Conservation (phyloP, 2,329 filamentous ascomycete genomes). For the Neonectria hederae region DNA sequence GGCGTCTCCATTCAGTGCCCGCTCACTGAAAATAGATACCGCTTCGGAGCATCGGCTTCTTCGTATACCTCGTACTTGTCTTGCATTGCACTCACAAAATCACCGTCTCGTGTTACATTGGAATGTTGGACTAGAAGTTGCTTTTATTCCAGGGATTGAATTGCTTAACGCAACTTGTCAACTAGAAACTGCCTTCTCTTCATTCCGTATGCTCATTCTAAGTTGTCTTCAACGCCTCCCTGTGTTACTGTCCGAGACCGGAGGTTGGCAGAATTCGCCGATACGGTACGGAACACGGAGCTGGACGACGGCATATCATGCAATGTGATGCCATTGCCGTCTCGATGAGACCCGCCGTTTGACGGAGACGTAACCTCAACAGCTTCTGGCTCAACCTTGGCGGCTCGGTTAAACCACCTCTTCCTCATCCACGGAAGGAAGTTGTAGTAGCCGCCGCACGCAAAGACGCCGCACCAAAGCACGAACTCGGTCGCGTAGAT, state of each 20-base stretch:
- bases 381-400: slow-evolving; percentile 1
- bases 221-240: neutral
- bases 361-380: slow-evolving; percentile 5
- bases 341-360: neutral
- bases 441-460: slow-evolving; percentile 72
- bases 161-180: neutral
- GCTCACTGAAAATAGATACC: neutral
- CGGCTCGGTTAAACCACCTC: slow-evolving; percentile 9
- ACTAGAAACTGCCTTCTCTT: neutral
- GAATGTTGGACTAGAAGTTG: neutral
- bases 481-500: slow-evolving; percentile 74
- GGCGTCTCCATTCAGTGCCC: neutral
- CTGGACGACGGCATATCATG: slow-evolving; percentile 66
- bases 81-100: neutral
- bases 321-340: slow-evolving; percentile 46
- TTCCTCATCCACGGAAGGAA: slow-evolving; percentile 60
- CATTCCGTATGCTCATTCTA: neutral
- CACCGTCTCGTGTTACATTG: neutral
- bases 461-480: slow-evolving; percentile 74
- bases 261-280: slow-evolving; percentile 23
- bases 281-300: slow-evolving; percentile 68
- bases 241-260: slow-evolving; percentile 14
- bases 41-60: too few relatives aligned
- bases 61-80: too few relatives aligned
- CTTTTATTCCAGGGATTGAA: neutral